Percentiles rank a stretch among this genome's conserved stretches.
phyloP scores from a whole-genome alignment of 164 flowering plant genomes.

The Dillenia suffruticosa region DNA sequence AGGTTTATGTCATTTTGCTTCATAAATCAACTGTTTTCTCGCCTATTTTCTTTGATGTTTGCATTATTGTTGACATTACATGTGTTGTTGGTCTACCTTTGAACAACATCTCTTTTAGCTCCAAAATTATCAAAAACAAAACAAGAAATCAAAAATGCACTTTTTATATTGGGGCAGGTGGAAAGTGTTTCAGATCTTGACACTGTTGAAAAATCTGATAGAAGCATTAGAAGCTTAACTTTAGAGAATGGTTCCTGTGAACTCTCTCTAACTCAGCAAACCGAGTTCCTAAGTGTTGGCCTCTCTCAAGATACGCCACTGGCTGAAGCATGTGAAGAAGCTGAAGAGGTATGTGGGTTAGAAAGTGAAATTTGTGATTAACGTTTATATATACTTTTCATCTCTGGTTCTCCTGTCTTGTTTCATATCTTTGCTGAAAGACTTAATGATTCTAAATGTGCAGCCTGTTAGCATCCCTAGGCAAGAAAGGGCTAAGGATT shows the following conservation, averaged over 20 bases:
- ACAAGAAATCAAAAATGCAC: too few relatives aligned
- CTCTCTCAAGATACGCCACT: constrained; percentile 7
- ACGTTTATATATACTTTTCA: neutral
- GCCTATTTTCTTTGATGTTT: too few relatives aligned
- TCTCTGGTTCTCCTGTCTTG: neutral
- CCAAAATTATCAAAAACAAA: too few relatives aligned
- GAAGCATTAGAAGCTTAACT: constrained; percentile 8
- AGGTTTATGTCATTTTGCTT: too few relatives aligned
- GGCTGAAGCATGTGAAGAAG: constrained; percentile 10
- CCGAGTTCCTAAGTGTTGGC: constrained; percentile 5
- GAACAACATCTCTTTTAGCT: too few relatives aligned
- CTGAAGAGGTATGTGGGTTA: constrained; percentile 1
- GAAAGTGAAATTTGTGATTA: neutral
- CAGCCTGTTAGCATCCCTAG: constrained; percentile 10
- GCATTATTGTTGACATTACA: too few relatives aligned
- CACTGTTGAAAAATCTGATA: constrained; percentile 13
- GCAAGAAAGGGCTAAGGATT: constrained; percentile 6
- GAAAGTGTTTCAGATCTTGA: constrained; percentile 46
- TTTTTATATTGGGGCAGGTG: constrained; percentile 44
- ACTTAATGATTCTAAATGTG: constrained; percentile 5
- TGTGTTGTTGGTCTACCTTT: too few relatives aligned
- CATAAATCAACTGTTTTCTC: too few relatives aligned
- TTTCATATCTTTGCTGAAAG: neutral
- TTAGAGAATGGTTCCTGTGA: constrained; percentile 9
- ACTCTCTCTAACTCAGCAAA: constrained; percentile 8